Evolutionary conservation across 306 rosid species (phyloP).

Genomic region (Prunus salicina): DNA sequence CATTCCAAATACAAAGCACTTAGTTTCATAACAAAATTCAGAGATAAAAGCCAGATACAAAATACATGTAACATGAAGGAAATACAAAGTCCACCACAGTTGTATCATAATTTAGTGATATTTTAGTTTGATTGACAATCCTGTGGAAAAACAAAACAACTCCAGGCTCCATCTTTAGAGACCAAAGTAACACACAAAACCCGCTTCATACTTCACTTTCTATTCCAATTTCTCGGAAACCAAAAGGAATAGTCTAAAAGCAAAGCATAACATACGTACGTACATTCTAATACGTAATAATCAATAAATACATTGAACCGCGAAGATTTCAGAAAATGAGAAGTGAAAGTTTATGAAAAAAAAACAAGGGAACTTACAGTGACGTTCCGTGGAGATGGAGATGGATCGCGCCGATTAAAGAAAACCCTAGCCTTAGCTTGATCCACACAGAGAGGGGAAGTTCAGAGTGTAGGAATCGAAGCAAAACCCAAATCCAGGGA

Average conservation of each 20-base stretch:
- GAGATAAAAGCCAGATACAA: background rate
- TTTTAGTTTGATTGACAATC: background rate
- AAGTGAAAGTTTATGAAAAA: background rate
- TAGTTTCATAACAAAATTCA: background rate
- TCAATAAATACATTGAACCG: background rate
- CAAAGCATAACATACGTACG: background rate
- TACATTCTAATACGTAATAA: background rate
- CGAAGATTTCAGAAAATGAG: background rate
- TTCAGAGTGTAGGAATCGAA: constrained; percentile 19
- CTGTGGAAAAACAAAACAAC: background rate
- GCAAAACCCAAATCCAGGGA: constrained; percentile 26
- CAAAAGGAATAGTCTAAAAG: constrained; percentile 4
- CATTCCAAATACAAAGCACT: constrained; percentile 17
- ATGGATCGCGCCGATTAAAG: constrained; percentile 32
- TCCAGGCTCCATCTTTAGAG: background rate
- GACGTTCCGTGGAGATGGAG: constrained; percentile 23
- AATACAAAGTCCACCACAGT: background rate
- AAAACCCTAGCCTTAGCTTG: constrained; percentile 49
- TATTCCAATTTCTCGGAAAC: constrained; percentile 7
- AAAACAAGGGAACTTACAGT: constrained; percentile 34
- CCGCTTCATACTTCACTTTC: background rate
- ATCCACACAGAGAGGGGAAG: constrained; percentile 20
- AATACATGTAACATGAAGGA: background rate
- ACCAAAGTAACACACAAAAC: background rate
- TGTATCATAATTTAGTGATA: background rate